Conservation (phyloP, 2,329 filamentous ascomycete species). For the Claviceps sp. region DNA sequence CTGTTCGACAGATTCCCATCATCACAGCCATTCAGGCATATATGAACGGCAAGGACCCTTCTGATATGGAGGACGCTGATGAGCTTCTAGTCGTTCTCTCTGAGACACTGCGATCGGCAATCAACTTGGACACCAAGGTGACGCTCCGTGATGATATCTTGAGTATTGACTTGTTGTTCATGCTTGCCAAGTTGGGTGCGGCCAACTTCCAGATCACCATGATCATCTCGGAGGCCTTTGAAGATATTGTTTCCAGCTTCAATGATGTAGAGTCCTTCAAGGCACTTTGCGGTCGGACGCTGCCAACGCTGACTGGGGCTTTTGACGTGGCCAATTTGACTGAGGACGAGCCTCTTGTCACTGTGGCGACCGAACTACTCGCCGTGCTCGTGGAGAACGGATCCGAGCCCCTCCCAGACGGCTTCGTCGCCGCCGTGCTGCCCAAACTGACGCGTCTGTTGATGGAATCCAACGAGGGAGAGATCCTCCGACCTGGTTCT, state of each 20-base stretch:
- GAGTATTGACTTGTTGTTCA: conserved; percentile 74
- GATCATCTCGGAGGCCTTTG: conserved; percentile 80
- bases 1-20: conserved; percentile 46
- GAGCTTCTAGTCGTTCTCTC: conserved; percentile 85
- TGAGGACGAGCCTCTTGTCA: conserved; percentile 71
- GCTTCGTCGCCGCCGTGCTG: conserved; percentile 73
- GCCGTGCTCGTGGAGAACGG: conserved; percentile 71
- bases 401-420: conserved; percentile 69
- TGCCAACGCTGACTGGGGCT: conserved; percentile 77
- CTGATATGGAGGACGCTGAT: conserved; percentile 75
- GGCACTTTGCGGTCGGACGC: conserved; percentile 68
- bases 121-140: conserved; percentile 64
- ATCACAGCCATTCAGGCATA: conserved; percentile 57
- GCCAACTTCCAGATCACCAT: conserved; percentile 84
- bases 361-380: conserved; percentile 76
- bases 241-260: conserved; percentile 65
- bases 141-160: conserved; percentile 58
- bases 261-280: conserved; percentile 58
- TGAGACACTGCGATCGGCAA: conserved; percentile 72
- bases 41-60: conserved; percentile 65
- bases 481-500: conserved; percentile 75
- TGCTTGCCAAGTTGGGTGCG: conserved; percentile 76
- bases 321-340: conserved; percentile 82
- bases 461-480: conserved; percentile 73
- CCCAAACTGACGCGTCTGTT: conserved; percentile 77